Percentiles rank a stretch among this genome's conserved stretches.
Conservation (phyloP, 2,329 filamentous ascomycete species). For the Neofusicoccum cordaticola region DNA sequence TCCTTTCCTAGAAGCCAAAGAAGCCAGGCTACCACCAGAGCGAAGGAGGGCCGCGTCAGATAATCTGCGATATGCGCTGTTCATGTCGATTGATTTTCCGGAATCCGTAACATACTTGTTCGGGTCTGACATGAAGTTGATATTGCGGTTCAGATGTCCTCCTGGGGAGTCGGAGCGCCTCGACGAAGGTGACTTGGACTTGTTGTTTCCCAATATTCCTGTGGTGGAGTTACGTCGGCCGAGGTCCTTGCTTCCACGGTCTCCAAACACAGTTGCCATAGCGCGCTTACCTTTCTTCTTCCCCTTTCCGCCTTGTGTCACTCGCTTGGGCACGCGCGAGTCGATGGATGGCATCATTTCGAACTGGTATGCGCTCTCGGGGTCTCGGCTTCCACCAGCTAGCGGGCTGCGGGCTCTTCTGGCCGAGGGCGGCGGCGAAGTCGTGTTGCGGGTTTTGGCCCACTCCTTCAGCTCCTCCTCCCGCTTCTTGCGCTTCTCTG, state of each 20-base stretch:
- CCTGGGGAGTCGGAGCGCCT: constrained; percentile 37
- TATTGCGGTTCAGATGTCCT: constrained; percentile 47
- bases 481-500: constrained; percentile 6
- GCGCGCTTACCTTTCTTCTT: constrained; percentile 39
- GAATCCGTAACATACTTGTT: constrained; percentile 56
- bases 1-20: constrained; percentile 57
- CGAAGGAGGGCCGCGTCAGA: constrained; percentile 68
- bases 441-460: constrained; percentile 23
- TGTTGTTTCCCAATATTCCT: constrained; percentile 31
- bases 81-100: constrained; percentile 63
- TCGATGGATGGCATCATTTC: constrained; percentile 47
- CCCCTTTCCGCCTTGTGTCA: constrained; percentile 43
- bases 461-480: constrained; percentile 23
- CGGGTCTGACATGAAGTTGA: constrained; percentile 38
- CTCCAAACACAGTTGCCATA: constrained; percentile 44
- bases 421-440: constrained; percentile 33
- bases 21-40: constrained; percentile 62
- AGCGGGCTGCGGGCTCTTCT: constrained; percentile 31
- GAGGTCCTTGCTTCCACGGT: constrained; percentile 18
- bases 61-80: constrained; percentile 66
- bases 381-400: constrained; percentile 27
- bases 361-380: constrained; percentile 44
- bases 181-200: constrained; percentile 40
- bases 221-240: constrained; percentile 20
- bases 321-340: constrained; percentile 41